A percentile compares a stretch with the other conserved stretches of the same genome.
These are phyloP conservation scores for Amesomyces nigricolor DNA, from an alignment of 2,329 filamentous ascomycete genomes.

Conservation along the genomic window DNA sequence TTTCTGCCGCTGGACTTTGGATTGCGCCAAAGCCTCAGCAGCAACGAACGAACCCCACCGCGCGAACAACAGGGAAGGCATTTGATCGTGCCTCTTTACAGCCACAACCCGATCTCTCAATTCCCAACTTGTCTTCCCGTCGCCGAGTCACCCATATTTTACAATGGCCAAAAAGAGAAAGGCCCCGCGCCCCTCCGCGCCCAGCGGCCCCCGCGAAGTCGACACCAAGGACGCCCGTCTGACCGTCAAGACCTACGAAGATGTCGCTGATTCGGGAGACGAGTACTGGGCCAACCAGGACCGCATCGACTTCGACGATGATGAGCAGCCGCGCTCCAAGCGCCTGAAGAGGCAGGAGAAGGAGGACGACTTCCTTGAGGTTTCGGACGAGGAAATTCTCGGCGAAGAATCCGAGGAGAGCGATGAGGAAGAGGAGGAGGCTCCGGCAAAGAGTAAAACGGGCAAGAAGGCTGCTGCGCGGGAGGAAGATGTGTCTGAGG, in stretches of 20 bases:
- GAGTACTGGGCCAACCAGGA: constrained; percentile 87
- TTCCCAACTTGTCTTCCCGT: neutral
- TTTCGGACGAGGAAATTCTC: constrained; percentile 56
- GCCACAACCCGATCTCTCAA: no score
- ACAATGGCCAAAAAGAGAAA: constrained; percentile 67
- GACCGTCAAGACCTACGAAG: constrained; percentile 62
- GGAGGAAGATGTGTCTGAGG: constrained; percentile 48
- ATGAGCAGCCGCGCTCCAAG: constrained; percentile 74
- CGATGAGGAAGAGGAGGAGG: constrained; percentile 31
- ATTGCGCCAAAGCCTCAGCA: constrained; percentile 1
- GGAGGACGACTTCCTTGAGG: constrained; percentile 55
- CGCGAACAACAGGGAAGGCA: neutral
- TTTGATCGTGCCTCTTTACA: neutral
- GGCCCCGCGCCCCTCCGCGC: constrained; percentile 46
- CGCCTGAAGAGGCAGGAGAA: constrained; percentile 65
- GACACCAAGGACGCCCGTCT: constrained; percentile 57
- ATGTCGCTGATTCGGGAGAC: constrained; percentile 90
- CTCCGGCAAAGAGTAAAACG: constrained; percentile 24
- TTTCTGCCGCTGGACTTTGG: constrained; percentile 15
- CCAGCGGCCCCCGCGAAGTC: constrained; percentile 49
- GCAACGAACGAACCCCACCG: constrained; percentile 3
- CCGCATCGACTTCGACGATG: constrained; percentile 68
- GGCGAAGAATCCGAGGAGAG: constrained; percentile 26
- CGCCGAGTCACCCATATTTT: neutral
- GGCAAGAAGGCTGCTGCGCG: constrained; percentile 26